Evolutionary conservation across 2,329 filamentous ascomycete species (phyloP).

Genomic region (Penicillium sp.): DNA sequence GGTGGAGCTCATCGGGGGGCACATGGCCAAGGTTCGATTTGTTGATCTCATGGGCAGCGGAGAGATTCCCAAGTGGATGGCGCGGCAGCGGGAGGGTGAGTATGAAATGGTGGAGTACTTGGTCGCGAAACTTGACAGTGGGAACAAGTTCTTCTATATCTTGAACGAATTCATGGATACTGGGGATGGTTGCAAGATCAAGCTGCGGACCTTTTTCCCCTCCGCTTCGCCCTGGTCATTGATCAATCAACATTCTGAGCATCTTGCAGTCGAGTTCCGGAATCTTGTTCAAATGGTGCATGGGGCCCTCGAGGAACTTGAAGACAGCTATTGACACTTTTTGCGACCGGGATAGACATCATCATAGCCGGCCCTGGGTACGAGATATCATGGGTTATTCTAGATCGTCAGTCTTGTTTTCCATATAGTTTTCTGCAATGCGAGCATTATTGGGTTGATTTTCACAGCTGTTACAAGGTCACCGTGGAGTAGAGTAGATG

Average conservation of each 20-base stretch:
- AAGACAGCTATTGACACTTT: conserved; percentile 3
- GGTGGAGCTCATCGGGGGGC: conserved; percentile 5
- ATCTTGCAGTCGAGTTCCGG: conserved; percentile 6
- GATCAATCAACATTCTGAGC: background rate
- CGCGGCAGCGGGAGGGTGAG: background rate
- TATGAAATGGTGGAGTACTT: conserved; percentile 5
- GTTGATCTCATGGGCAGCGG: background rate
- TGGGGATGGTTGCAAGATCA: conserved; percentile 2
- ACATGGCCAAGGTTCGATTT: conserved; percentile 5
- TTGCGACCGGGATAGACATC: background rate
- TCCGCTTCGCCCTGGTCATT: conserved; percentile 3
- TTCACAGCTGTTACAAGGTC: background rate
- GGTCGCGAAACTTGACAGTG: conserved; percentile 1
- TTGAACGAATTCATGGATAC: conserved; percentile 8
- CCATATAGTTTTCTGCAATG: background rate
- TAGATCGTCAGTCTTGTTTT: background rate
- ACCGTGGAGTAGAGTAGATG: background rate
- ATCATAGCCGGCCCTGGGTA: background rate
- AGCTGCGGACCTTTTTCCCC: conserved; percentile 2
- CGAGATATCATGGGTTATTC: background rate
- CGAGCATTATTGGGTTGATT: background rate
- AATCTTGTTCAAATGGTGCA: conserved; percentile 6
- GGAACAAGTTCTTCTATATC: conserved; percentile 4
- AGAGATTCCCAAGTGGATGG: background rate
- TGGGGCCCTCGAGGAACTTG: background rate